A percentile compares a stretch with the other conserved stretches of the same genome.
Conservation (phyloP, 2,329 filamentous ascomycete species). For the Dothistroma pini region DNA sequence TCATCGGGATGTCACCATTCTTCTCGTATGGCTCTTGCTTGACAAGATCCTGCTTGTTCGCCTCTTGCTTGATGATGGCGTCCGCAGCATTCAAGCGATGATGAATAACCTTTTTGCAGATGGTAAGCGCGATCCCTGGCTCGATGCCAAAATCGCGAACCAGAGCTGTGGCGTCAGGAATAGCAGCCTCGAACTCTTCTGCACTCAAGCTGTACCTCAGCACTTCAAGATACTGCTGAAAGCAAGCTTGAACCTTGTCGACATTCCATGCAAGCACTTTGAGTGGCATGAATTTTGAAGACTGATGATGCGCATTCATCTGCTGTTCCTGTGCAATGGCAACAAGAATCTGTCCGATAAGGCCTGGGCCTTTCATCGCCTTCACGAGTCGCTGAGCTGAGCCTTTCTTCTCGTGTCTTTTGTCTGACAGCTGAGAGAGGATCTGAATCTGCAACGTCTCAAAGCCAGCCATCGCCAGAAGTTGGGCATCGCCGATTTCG, state of each 20-base stretch:
- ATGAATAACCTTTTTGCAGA: constrained; percentile 71
- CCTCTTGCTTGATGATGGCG: constrained; percentile 34
- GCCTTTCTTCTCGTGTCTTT: constrained; percentile 62
- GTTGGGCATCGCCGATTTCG: constrained; percentile 83
- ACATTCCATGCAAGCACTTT: constrained; percentile 85
- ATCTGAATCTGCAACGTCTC: constrained; percentile 75
- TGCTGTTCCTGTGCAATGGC: constrained; percentile 87
- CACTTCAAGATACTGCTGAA: constrained; percentile 85
- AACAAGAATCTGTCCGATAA: constrained; percentile 80
- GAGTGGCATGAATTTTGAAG: constrained; percentile 71
- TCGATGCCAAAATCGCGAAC: constrained; percentile 77
- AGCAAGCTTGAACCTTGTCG: constrained; percentile 82
- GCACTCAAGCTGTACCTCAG: constrained; percentile 73
- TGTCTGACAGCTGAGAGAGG: constrained; percentile 74
- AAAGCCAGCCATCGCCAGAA: constrained; percentile 84
- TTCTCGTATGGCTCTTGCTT: not conserved
- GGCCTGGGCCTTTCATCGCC: constrained; percentile 69
- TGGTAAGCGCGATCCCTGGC: constrained; percentile 77
- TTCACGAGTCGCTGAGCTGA: constrained; percentile 78
- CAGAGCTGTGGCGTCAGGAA: constrained; percentile 71
- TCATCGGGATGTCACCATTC: constrained; percentile 31
- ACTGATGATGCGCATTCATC: constrained; percentile 72
- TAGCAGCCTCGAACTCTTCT: constrained; percentile 71
- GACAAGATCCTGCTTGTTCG: constrained; percentile 25
- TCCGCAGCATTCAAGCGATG: constrained; percentile 54